These are phyloP conservation scores for Termitomyces sp. DNA, from an alignment of 768 basidiomycete species.

Conservation along the genomic window DNA sequence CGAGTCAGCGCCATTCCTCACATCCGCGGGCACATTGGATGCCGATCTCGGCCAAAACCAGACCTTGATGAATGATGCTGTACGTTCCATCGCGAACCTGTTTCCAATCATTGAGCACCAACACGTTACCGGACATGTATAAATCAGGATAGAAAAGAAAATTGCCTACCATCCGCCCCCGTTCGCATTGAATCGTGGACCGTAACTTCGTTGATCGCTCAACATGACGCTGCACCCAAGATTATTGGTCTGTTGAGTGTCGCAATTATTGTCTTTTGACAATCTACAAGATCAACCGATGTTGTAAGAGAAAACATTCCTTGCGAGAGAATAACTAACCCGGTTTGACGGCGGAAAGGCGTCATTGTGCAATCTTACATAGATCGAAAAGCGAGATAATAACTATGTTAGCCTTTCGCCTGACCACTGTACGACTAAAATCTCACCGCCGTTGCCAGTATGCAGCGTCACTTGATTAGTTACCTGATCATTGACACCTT, in stretches of 20 bases:
- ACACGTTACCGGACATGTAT: background rate
- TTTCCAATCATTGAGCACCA: background rate
- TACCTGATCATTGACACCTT: constrained; percentile 34
- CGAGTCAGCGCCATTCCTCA: constrained; percentile 29
- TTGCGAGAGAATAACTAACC: constrained; percentile 23
- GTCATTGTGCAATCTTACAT: constrained; percentile 51
- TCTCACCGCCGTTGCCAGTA: constrained; percentile 43
- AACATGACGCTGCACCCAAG: constrained; percentile 50
- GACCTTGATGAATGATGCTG: constrained; percentile 49
- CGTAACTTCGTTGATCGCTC: constrained; percentile 40
- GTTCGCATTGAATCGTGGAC: constrained; percentile 48
- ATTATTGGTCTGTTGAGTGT: constrained; percentile 41
- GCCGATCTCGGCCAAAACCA: constrained; percentile 64
- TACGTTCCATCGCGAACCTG: constrained; percentile 63
- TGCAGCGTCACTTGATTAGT: constrained; percentile 34
- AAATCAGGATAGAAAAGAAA: background rate
- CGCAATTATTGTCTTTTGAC: constrained; percentile 38
- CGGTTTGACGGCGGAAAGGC: constrained; percentile 33
- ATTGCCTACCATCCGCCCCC: constrained; percentile 58
- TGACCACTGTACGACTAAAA: constrained; percentile 27
- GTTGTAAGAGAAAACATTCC: background rate
- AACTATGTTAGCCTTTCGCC: constrained; percentile 20
- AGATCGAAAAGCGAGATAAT: background rate
- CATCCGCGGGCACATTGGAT: constrained; percentile 37
- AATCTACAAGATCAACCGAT: constrained; percentile 21